Conservation (phyloP, 139 green algal species). For the Chlorella ohadii region DNA sequence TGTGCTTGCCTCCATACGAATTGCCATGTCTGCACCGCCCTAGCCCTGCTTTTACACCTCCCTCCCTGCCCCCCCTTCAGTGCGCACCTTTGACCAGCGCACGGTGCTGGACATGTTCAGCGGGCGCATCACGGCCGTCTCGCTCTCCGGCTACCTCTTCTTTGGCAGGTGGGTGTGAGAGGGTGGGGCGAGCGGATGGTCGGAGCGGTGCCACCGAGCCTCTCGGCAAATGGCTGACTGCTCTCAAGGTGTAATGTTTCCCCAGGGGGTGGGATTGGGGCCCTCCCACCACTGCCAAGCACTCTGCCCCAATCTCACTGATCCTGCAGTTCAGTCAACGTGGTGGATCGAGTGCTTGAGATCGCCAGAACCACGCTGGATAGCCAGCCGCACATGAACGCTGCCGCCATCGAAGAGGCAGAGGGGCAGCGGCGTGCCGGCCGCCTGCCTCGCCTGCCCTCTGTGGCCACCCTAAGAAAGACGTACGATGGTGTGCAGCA, state of each 20-base stretch:
- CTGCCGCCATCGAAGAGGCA: not conserved
- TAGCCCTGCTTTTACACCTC: not conserved
- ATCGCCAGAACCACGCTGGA: constrained; percentile 19
- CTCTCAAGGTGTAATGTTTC: no score
- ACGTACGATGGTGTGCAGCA: constrained; percentile 1
- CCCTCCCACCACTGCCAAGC: no score
- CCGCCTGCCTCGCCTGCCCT: not conserved
- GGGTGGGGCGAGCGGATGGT: not conserved
- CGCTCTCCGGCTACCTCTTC: constrained; percentile 82
- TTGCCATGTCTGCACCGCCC: no score
- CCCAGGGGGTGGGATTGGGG: no score
- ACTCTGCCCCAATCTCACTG: not conserved
- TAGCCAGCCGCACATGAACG: constrained; percentile 12
- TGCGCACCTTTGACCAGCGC: constrained; percentile 58
- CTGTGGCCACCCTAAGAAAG: not conserved
- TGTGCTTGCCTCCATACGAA: no score
- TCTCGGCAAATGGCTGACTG: no score
- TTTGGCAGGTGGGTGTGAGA: constrained; percentile 62
- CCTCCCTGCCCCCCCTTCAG: not conserved
- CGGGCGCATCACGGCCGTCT: constrained; percentile 57
- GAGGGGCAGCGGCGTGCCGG: not conserved
- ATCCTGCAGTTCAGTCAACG: constrained; percentile 48
- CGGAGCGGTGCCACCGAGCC: no score
- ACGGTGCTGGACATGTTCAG: constrained; percentile 51
- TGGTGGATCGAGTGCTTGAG: constrained; percentile 59